phyloP scores from a whole-genome alignment of 2,329 filamentous ascomycete genomes.

The Pyrenochaeta sp. region DNA sequence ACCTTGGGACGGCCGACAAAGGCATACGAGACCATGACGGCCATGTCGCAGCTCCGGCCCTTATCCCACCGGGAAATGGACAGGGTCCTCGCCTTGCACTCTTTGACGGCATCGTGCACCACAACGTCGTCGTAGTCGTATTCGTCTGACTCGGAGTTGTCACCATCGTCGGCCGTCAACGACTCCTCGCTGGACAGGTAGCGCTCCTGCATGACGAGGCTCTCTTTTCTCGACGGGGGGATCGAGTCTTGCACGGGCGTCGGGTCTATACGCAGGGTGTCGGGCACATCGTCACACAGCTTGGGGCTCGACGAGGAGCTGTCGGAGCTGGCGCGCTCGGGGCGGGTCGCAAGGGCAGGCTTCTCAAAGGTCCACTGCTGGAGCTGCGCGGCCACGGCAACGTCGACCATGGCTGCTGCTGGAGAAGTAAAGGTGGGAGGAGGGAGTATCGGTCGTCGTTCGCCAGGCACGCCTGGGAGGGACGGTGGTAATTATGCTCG shows the following conservation, averaged over 20 bases:
- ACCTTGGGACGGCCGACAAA: conserved; percentile 49
- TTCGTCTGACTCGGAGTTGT: conserved; percentile 32
- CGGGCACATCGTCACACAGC: conserved; percentile 43
- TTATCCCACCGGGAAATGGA: conserved; percentile 42
- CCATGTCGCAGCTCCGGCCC: conserved; percentile 46
- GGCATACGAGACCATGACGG: conserved; percentile 47
- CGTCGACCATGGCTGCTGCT: conserved; percentile 39
- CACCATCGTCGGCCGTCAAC: conserved; percentile 44
- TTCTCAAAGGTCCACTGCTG: conserved; percentile 50
- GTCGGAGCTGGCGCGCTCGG: conserved; percentile 36
- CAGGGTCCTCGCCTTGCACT: conserved; percentile 41
- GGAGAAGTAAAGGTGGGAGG: conserved; percentile 7
- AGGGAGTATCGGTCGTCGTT: too few relatives aligned
- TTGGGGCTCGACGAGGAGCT: conserved; percentile 46
- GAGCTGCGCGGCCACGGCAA: conserved; percentile 42
- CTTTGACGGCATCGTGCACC: conserved; percentile 36
- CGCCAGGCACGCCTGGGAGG: conserved; percentile 4
- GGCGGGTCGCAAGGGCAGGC: conserved; percentile 28
- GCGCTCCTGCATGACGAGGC: conserved; percentile 41
- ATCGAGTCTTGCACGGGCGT: conserved; percentile 20
- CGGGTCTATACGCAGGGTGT: conserved; percentile 44
- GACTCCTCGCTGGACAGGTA: conserved; percentile 51
- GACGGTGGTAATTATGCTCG: conserved; percentile 21
- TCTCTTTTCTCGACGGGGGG: conserved; percentile 26
- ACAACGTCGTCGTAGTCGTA: conserved; percentile 43